Conservation (phyloP, 345 rosid species). For the Eucalyptus cloeziana region DNA sequence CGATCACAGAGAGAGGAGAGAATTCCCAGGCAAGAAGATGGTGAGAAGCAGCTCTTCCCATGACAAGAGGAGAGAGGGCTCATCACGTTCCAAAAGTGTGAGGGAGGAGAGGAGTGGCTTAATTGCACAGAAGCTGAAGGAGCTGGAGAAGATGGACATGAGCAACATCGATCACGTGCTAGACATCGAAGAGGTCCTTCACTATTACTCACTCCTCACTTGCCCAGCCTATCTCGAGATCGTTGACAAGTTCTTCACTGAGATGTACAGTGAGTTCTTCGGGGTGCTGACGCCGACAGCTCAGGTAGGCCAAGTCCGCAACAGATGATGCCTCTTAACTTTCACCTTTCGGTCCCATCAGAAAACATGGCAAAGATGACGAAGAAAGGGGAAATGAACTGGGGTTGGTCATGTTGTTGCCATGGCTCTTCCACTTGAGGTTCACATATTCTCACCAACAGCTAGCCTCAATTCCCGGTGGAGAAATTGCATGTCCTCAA, state of each 20-base stretch:
- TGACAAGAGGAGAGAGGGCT: constrained; percentile 4
- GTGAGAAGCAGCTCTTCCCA: background rate
- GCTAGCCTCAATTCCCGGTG: background rate
- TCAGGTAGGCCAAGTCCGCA: background rate
- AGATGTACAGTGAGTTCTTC: constrained; percentile 40
- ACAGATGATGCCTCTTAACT: background rate
- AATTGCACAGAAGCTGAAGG: constrained; percentile 45
- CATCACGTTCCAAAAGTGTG: background rate
- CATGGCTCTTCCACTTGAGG: background rate
- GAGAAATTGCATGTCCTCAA: background rate
- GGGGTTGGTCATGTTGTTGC: background rate
- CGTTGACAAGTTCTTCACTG: constrained; percentile 63
- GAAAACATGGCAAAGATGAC: background rate
- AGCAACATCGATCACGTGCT: constrained; percentile 45
- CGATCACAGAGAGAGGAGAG: background rate
- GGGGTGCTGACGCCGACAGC: background rate
- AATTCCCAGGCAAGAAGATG: background rate
- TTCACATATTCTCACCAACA: background rate
- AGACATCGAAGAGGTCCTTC: constrained; percentile 64
- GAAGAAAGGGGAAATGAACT: background rate
- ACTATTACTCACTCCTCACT: constrained; percentile 67
- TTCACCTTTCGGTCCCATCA: background rate
- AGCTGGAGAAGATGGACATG: constrained; percentile 54
- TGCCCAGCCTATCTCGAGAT: constrained; percentile 63
- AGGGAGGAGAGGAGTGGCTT: constrained; percentile 17